phyloP scores from a whole-genome alignment of 768 basidiomycete genomes.

The Austroboletus festivus region DNA sequence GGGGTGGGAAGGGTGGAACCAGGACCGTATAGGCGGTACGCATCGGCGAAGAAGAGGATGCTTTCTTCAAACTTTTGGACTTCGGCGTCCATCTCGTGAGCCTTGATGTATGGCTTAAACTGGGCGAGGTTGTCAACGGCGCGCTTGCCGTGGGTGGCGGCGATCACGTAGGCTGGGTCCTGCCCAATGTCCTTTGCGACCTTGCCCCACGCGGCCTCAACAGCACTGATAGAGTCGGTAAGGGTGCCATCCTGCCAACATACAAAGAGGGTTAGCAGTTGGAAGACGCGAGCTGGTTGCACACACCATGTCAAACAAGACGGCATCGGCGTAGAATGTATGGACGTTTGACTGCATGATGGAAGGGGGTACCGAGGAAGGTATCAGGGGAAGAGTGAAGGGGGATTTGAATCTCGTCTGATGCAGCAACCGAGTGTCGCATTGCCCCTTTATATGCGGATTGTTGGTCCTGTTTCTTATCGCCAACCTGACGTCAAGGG shows the following conservation, averaged over 20 bases:
- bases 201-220: slow-evolving; percentile 73
- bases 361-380: neutral
- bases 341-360: slow-evolving; percentile 27
- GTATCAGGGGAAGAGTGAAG: neutral
- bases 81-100: slow-evolving; percentile 55
- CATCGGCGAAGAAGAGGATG: slow-evolving; percentile 66
- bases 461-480: slow-evolving; percentile 3
- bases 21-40: slow-evolving; percentile 44
- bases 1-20: slow-evolving; percentile 32
- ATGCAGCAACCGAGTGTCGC: neutral
- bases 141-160: slow-evolving; percentile 75
- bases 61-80: slow-evolving; percentile 61
- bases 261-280: slow-evolving; percentile 24
- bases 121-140: slow-evolving; percentile 69
- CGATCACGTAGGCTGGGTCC: slow-evolving; percentile 65
- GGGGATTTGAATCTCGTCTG: slow-evolving; percentile 16
- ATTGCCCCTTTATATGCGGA: slow-evolving; percentile 23
- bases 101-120: slow-evolving; percentile 55
- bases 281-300: slow-evolving; percentile 1
- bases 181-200: slow-evolving; percentile 68
- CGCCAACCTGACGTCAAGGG: slow-evolving; percentile 32
- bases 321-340: slow-evolving; percentile 53
- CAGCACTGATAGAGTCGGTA: slow-evolving; percentile 70
- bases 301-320: slow-evolving; percentile 66
- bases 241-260: slow-evolving; percentile 59